Conservation (phyloP, 306 rosid genomes). For the Citrullus colocynthis region DNA sequence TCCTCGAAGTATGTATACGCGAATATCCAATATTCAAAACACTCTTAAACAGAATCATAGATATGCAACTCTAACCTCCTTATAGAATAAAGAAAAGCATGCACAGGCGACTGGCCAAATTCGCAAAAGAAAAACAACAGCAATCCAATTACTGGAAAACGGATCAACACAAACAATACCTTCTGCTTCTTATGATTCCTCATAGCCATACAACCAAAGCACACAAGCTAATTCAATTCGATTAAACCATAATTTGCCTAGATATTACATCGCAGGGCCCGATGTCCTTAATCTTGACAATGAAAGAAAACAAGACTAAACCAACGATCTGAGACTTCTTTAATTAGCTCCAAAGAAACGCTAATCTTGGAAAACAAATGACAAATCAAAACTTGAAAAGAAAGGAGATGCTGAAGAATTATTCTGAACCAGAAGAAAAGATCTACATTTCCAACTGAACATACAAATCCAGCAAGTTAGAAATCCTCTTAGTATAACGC, state of each 20-base stretch:
- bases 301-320: not conserved
- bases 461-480: slow-evolving; percentile 1
- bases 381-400: not conserved
- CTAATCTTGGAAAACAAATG: not conserved
- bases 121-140: not conserved
- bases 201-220: not conserved
- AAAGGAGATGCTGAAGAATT: slow-evolving; percentile 22
- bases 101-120: not conserved
- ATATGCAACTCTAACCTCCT: not conserved
- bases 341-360: too few relatives aligned
- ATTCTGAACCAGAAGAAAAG: slow-evolving; percentile 14
- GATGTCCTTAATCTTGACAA: not conserved
- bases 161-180: not conserved
- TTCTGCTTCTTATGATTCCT: not conserved
- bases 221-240: not conserved
- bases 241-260: not conserved
- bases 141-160: too few relatives aligned
- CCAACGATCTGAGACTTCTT: not conserved
- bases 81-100: not conserved
- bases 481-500: not conserved
- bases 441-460: slow-evolving; percentile 27
- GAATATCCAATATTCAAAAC: not conserved
- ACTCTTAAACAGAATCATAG: not conserved
- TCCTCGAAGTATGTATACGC: not conserved
- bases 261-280: not conserved